These are phyloP conservation scores for Phialocephala sp. DNA, from an alignment of 2,329 filamentous ascomycete species.

Conservation along the genomic window DNA sequence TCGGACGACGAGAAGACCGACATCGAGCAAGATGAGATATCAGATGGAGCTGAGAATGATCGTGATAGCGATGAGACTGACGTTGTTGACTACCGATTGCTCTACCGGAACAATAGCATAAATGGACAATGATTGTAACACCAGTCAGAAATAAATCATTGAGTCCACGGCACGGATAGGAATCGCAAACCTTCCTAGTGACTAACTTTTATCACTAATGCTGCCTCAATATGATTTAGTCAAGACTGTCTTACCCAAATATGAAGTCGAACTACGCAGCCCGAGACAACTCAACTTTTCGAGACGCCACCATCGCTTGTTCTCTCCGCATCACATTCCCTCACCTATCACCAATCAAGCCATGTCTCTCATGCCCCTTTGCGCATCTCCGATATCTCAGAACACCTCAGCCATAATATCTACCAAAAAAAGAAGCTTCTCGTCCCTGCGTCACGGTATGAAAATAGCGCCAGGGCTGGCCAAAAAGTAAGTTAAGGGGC, in stretches of 20 bases:
- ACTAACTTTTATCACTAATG: no score
- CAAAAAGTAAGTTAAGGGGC: neutral
- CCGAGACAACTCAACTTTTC: neutral
- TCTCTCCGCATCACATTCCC: neutral
- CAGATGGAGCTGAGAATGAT: neutral
- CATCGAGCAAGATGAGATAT: slow-evolving; percentile 2
- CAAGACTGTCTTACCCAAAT: neutral
- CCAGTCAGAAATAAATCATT: neutral
- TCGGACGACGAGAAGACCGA: neutral
- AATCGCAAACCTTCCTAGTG: no score
- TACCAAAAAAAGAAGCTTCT: neutral
- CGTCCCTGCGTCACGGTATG: neutral
- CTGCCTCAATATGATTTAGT: no score
- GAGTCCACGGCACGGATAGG: no score
- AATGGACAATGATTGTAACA: neutral
- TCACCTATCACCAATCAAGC: neutral
- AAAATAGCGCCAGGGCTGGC: no score
- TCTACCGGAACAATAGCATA: neutral
- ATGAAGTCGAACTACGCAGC: no score
- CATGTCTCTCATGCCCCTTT: neutral
- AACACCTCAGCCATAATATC: neutral
- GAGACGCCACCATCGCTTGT: neutral
- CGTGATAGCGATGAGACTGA: neutral
- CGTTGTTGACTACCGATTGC: neutral
- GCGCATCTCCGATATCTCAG: neutral